These are phyloP conservation scores for Cadophora luteo-olivacea DNA, from an alignment of 2,329 filamentous ascomycete species.

Conservation along the genomic window DNA sequence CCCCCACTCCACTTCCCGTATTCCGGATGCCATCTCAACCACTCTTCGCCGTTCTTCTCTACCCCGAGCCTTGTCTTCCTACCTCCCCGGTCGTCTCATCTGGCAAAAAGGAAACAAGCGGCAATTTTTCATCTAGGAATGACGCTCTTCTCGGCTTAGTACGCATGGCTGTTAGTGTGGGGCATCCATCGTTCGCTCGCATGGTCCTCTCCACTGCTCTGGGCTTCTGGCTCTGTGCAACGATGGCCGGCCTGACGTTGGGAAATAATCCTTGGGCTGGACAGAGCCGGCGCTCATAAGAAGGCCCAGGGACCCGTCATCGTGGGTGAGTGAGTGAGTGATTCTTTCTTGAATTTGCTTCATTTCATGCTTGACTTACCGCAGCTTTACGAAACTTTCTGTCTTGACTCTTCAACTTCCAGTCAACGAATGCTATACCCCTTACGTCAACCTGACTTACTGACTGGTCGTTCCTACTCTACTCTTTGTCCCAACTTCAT, in stretches of 20 bases:
- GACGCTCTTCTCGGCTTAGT: constrained; percentile 14
- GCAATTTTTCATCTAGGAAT: neutral
- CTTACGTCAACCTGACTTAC: constrained; percentile 13
- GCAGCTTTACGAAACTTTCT: neutral
- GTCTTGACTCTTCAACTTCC: constrained; percentile 11
- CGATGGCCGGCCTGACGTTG: constrained; percentile 9
- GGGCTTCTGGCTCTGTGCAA: constrained; percentile 8
- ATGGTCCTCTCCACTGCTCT: constrained; percentile 2
- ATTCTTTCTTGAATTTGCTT: constrained; percentile 29
- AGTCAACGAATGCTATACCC: constrained; percentile 23
- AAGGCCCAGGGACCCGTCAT: constrained; percentile 25
- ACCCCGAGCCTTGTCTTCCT: neutral
- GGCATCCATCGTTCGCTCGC: neutral
- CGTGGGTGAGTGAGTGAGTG: constrained; percentile 24
- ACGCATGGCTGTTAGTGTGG: constrained; percentile 1
- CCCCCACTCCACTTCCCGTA: constrained; percentile 8
- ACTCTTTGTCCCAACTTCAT: constrained; percentile 1
- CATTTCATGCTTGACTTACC: constrained; percentile 23
- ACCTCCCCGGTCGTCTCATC: neutral
- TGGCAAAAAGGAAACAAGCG: constrained; percentile 12
- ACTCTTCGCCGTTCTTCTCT: neutral
- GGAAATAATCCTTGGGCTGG: constrained; percentile 11
- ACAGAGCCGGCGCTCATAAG: constrained; percentile 23
- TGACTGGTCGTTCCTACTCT: constrained; percentile 16
- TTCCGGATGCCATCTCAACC: constrained; percentile 11